Conservation (phyloP, 2,329 filamentous ascomycete species). For the Botrytis sinoallii region DNA sequence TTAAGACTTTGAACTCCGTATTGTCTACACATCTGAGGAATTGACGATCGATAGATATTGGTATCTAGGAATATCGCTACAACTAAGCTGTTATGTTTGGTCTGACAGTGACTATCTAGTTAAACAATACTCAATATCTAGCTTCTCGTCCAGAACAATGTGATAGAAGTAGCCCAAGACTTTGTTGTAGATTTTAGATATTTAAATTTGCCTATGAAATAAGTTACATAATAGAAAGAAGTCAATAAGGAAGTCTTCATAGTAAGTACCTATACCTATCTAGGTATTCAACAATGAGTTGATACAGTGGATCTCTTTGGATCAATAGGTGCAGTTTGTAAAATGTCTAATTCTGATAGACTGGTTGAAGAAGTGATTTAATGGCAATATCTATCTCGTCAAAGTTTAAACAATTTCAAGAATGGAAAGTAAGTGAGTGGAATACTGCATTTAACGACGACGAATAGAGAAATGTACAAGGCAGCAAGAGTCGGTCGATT, state of each 20-base stretch:
- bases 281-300: neutral
- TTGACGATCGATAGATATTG: neutral
- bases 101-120: neutral
- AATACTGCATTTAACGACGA: neutral
- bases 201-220: neutral
- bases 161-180: neutral
- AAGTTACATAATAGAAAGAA: neutral
- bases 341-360: neutral
- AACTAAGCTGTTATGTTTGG: neutral
- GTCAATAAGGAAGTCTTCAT: neutral
- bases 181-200: neutral
- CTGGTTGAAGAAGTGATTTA: neutral
- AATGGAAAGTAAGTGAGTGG: neutral
- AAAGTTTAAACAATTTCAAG: neutral
- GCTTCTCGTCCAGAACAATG: neutral
- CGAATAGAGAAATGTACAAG: neutral
- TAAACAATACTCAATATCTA: neutral
- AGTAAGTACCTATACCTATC: neutral
- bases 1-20: too few species aligned
- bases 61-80: neutral
- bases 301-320: neutral
- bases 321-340: too few species aligned
- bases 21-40: neutral
- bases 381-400: neutral
- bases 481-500: neutral